Evolutionary conservation across 2,329 filamentous ascomycete species (phyloP), one percentile per base, ranked within the genome.

Genomic region (Immersiporthe knoxdaviesiana): DNA sequence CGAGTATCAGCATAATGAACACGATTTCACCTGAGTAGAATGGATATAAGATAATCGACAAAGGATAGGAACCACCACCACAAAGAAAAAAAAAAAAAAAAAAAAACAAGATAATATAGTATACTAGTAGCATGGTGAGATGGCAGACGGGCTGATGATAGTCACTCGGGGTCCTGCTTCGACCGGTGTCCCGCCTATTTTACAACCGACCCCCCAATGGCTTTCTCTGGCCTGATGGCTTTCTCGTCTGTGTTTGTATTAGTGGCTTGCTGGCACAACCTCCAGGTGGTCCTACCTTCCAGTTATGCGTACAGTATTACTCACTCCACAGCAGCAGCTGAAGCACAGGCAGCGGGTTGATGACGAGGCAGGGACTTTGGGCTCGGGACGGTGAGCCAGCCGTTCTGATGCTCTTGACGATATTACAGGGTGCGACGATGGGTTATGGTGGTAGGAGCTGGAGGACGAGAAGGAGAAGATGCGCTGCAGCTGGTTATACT

Each of bases 401-500:
- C 44, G 44, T 1, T 47, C 7, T 47, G 18, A 8, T n/a, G 44
- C 21, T n/a, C 21, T 47, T n/a, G 18, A 47, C 21, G 44, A 47
- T 47, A 16, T 21, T 7, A n/a, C 35, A 4, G 35, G 21, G 21
- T n/a, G 21, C n/a, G 44, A 47, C 11, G 35, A 35, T 35, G 35
- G 44, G 21, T n/a, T 7, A 47, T 11, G 18, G 18, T 11, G 18
- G 18, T 11, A 21, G n/a, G n/a, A n/a, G n/a, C n/a, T n/a, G n/a
- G 41, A 54, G 35, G 21, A 27, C 3, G 67, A 11, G 30, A 39
- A 21, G n/a, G 72, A 47, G 10, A 56, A 58, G 14, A 54, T 21
- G 44, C 44, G 44, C 44, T 21, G 44, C 47, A 77, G 47, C 1
- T 21, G 44, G 44, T 11, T n/a, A 10, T 47, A 47, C 44, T n/a